phyloP scores from a whole-genome alignment of 116 monocot genomes.

The Trichopus zeylanicus region DNA sequence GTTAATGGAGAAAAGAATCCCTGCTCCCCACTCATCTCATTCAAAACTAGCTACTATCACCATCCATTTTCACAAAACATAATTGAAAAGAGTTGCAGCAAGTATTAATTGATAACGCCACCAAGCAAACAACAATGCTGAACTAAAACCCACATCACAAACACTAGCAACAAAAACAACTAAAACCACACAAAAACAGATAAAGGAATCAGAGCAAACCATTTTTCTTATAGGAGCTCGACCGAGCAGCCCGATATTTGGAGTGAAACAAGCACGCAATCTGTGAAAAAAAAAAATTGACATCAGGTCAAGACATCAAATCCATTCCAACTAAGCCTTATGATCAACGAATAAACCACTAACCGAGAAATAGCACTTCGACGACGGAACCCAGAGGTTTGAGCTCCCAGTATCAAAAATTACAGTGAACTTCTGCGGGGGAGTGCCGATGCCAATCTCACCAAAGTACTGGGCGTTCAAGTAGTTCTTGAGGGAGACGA shows the following conservation, averaged over 20 bases:
- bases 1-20: no score
- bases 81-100: no score
- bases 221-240: slow-evolving; percentile 11
- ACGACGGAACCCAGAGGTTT: slow-evolving; percentile 11
- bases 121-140: no score
- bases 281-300: slow-evolving; percentile 2
- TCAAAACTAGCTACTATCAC: no score
- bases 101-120: no score
- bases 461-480: slow-evolving; percentile 14
- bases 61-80: no score
- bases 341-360: not conserved
- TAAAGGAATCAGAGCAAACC: not conserved
- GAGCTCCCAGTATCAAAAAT: slow-evolving; percentile 16
- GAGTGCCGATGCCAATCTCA: slow-evolving; percentile 11
- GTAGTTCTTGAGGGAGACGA: slow-evolving; percentile 11
- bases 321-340: not conserved
- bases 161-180: not conserved
- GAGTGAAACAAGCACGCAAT: slow-evolving; percentile 13
- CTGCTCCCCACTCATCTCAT: no score
- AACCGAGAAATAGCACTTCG: slow-evolving; percentile 14
- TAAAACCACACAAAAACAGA: not conserved
- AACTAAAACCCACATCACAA: not conserved
- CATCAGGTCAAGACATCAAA: not conserved
- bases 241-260: slow-evolving; percentile 1
- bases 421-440: slow-evolving; percentile 15